These are phyloP conservation scores for Mariannaea sp. DNA, from an alignment of 2,329 filamentous ascomycete species.

Conservation along the genomic window DNA sequence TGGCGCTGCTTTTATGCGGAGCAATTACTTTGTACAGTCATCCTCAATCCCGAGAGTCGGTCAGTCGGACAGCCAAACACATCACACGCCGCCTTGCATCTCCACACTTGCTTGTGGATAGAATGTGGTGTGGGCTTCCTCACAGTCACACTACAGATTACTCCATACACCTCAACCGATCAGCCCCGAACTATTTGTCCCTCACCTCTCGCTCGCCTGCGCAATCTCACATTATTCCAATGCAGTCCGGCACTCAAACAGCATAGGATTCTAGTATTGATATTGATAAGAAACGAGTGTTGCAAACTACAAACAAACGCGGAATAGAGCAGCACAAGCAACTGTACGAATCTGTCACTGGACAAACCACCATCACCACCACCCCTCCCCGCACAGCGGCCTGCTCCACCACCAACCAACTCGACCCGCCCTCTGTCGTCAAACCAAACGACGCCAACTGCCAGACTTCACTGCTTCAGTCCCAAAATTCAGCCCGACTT, in stretches of 20 bases:
- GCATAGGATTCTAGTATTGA: too few relatives aligned
- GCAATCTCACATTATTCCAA: not conserved
- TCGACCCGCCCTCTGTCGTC: constrained; percentile 13
- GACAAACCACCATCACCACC: not conserved
- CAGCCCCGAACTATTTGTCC: not conserved
- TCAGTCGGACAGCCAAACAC: constrained; percentile 8
- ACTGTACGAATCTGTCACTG: not conserved
- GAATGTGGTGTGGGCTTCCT: constrained; percentile 1
- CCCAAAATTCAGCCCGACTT: constrained; percentile 15
- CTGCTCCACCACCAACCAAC: not conserved
- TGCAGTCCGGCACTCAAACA: not conserved
- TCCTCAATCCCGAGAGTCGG: not conserved
- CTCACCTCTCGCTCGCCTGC: not conserved
- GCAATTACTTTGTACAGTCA: not conserved
- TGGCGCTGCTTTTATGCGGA: not conserved
- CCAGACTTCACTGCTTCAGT: constrained; percentile 3
- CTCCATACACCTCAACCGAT: not conserved
- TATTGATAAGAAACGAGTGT: not conserved
- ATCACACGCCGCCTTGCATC: constrained; percentile 6
- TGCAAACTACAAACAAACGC: not conserved
- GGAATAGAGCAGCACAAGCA: not conserved
- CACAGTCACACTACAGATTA: too few relatives aligned
- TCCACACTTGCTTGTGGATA: not conserved
- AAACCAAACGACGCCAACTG: constrained; percentile 16
- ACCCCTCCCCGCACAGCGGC: constrained; percentile 12